Evolutionary conservation across 164 flowering plant genomes (phyloP), one percentile per base, ranked within the genome.

Genomic region (Chloranthus sessilifolius): DNA sequence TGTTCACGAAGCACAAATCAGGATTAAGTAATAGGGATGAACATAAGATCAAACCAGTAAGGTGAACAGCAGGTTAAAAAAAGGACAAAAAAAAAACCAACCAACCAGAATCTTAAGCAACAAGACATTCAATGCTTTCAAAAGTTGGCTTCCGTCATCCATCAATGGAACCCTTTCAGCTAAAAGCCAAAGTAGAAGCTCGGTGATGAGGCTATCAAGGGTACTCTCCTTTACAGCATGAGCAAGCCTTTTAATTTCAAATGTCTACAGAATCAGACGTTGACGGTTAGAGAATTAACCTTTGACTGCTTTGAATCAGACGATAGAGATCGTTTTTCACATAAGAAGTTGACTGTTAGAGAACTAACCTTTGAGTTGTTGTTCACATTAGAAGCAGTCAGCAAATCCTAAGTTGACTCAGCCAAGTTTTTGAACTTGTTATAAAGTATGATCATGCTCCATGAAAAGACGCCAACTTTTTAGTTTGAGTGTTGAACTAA

Each of bases 91-190:
- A n/a, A n/a, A n/a, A n/a, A n/a, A n/a, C n/a, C n/a, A 58, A 55
- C 60, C 31, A 33, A 94, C 99, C 99, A 94, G 67, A 56, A 94
- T 94, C 68, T 94, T 94, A 12, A 94, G 84, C 99, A 94, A 89
- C 73, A 94, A 73, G 33, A 89, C 97, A 72, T 94, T 94, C 66
- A 94, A 60, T 35, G 97, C 99, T 74, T 88, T 94, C 49, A 94
- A 61, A 63, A 94, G 95, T 59, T 84, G 97, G 65, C 95, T 82
- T 20, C 99, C 99, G 72, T 94, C 99, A 70, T 94, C 97, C 97
- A 94, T 94, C 47, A 68, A 75, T 1, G 89, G 95, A 62, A 94
- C 97, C 58, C 99, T 68, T 67, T 89, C 97, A 81, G 89, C 99
- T 67, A 94, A 72, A 54, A 94, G 97, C 97, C 99, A 86, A 43